These are phyloP conservation scores for Phoma sp. DNA, from an alignment of 2,329 filamentous ascomycete species.

Conservation along the genomic window DNA sequence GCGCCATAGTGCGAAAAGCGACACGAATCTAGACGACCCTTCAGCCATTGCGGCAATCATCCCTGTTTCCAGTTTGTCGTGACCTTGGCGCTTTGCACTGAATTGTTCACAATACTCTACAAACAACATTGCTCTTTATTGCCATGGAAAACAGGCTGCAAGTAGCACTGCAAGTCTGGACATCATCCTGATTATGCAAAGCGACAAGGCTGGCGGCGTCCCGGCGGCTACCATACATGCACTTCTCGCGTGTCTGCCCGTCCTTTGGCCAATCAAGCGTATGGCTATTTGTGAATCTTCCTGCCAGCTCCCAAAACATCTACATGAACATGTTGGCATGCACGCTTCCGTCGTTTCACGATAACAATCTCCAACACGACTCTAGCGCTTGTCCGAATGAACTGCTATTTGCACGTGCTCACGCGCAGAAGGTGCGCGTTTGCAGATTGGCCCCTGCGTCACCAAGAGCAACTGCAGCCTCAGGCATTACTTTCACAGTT, in stretches of 20 bases:
- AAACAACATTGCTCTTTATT: too few relatives aligned
- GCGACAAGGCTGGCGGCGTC: not conserved
- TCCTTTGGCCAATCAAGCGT: not conserved
- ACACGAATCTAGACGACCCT: conserved; percentile 41
- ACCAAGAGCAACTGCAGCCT: conserved; percentile 26
- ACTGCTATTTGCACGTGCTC: conserved; percentile 7
- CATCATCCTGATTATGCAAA: not conserved
- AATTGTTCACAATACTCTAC: too few relatives aligned
- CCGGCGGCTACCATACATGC: conserved; percentile 5
- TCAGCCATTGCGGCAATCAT: conserved; percentile 22
- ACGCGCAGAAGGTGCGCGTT: conserved; percentile 6
- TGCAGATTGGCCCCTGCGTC: conserved; percentile 9
- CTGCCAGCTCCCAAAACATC: not conserved
- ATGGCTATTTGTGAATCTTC: not conserved
- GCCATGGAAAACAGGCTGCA: not conserved
- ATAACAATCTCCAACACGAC: too few relatives aligned
- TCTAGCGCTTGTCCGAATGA: not conserved
- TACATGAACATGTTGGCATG: not conserved
- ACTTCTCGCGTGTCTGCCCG: not conserved
- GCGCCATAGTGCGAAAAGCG: conserved; percentile 43
- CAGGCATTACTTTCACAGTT: conserved; percentile 26
- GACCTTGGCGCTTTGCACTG: too few relatives aligned
- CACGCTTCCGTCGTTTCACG: not conserved
- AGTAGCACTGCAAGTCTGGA: not conserved
- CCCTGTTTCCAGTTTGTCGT: not conserved